Evolutionary conservation across 179 eudicot species (phyloP), one percentile per base, ranked within the genome.

Genomic region (Silene noctiflora): DNA sequence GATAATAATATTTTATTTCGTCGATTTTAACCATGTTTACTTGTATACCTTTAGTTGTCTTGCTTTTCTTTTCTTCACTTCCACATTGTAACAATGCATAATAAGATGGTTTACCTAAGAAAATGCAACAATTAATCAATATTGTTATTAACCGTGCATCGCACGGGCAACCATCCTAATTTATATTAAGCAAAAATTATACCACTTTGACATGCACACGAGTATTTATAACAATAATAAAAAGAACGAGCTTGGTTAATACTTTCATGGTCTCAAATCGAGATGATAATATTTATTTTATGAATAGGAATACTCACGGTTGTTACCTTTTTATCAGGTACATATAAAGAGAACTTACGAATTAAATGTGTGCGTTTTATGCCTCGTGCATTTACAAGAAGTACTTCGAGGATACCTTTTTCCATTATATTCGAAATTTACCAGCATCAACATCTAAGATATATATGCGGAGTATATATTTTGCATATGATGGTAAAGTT

Each of bases 1-100:
- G 19, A 59, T 5, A 12, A 8, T 31, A 58, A 3, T 0, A 58
- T 1, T 16, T 1, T 8, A 10, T 51, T 71, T 35, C 2, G 6
- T n/a, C 17, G 3, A 1, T 48, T 42, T 44, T 71, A 25, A 24
- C 19, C 5, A 20, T n/a, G 14, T 71, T 64, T 27, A 27, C 1
- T 1, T 68, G 60, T 20, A 71, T 3, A 77, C 98, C 89, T 87
- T 66, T 81, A 12, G 94, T 85, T 31, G 80, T 85, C 80, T 89
- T 91, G 86, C 91, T 91, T 73, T 75, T 84, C 39, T 78, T 81
- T 58, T 83, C 81, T 77, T 90, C 86, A 71, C 70, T 79, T 11
- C 98, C 98, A 73, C 94, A 94, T 84, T 90, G 87, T 82, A 89
- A 58, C 14, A 87, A 42, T 12, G 87, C 96, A 78, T 84, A 90